Evolutionary conservation across 2,329 filamentous ascomycete genomes (phyloP).

Genomic region (Epichloe sibirici): DNA sequence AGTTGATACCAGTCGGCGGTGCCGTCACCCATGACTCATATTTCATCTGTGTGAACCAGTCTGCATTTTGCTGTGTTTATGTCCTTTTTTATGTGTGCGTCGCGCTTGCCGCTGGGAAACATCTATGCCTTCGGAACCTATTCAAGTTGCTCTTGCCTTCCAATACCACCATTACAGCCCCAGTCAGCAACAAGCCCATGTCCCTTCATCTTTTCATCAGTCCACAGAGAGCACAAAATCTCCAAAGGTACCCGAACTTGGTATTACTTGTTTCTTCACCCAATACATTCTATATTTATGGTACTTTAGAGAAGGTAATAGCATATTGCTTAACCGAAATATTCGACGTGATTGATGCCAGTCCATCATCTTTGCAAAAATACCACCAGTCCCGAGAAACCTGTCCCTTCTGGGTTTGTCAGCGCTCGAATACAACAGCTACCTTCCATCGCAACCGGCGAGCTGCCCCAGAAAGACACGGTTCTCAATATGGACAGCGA

Average conservation of each 20-base stretch:
- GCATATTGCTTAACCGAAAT: conserved; percentile 7
- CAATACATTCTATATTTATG: not conserved
- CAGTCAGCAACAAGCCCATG: not conserved
- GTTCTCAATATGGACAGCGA: conserved; percentile 7
- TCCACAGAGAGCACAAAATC: not conserved
- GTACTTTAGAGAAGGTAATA: conserved; percentile 1
- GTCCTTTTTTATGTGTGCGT: not conserved
- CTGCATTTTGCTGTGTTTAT: not conserved
- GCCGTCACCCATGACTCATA: conserved; percentile 5
- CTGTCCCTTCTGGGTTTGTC: conserved; percentile 15
- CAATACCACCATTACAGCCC: not conserved
- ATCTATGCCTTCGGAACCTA: not conserved
- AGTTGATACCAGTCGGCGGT: conserved; percentile 24
- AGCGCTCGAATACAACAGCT: conserved; percentile 18
- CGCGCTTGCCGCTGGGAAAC: not conserved
- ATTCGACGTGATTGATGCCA: conserved; percentile 4
- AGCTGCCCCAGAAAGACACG: not conserved
- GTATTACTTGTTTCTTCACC: not conserved
- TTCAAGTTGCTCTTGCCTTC: not conserved
- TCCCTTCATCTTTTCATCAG: not conserved
- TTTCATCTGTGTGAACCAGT: conserved; percentile 1
- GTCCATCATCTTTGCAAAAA: conserved; percentile 4
- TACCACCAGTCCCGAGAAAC: conserved; percentile 8
- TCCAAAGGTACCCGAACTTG: not conserved
- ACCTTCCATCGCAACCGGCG: conserved; percentile 11